phyloP scores from a whole-genome alignment of 2,329 filamentous ascomycete genomes.

The Ambrosiella beaveri region DNA sequence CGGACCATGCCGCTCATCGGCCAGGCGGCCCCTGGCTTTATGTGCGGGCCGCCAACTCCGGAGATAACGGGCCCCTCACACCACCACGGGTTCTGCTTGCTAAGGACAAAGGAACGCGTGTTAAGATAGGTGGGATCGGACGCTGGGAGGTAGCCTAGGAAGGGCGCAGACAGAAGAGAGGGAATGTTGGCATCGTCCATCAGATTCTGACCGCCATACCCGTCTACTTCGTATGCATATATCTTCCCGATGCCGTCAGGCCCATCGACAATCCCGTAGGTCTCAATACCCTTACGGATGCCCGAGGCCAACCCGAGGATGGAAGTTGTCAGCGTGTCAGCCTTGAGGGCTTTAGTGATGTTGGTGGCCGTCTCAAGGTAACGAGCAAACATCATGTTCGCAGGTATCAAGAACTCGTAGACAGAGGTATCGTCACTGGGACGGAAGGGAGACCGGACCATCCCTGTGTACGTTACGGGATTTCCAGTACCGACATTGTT shows the following conservation, averaged over 20 bases:
- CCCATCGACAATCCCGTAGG: slow-evolving; percentile 49
- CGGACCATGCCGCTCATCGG: slow-evolving; percentile 38
- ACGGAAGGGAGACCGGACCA: slow-evolving; percentile 75
- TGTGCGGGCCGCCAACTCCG: slow-evolving; percentile 52
- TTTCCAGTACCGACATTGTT: slow-evolving; percentile 47
- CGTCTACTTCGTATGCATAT: slow-evolving; percentile 63
- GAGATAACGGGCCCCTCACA: slow-evolving; percentile 47
- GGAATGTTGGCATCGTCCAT: slow-evolving; percentile 63
- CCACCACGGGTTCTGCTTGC: slow-evolving; percentile 64
- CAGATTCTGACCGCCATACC: slow-evolving; percentile 46
- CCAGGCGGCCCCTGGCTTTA: slow-evolving; percentile 43
- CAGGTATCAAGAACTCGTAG: slow-evolving; percentile 73
- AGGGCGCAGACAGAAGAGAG: slow-evolving; percentile 45
- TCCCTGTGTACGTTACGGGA: slow-evolving; percentile 58
- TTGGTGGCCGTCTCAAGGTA: slow-evolving; percentile 35
- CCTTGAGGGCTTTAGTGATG: slow-evolving; percentile 37
- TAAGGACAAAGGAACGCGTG: slow-evolving; percentile 62
- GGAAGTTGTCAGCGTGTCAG: slow-evolving; percentile 30
- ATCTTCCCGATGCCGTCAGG: slow-evolving; percentile 33
- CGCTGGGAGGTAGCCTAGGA: slow-evolving; percentile 40
- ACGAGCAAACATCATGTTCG: slow-evolving; percentile 67
- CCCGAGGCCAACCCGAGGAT: slow-evolving; percentile 43
- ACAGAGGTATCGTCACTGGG: slow-evolving; percentile 80
- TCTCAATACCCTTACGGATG: slow-evolving; percentile 50
- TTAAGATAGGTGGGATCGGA: slow-evolving; percentile 55